Base-by-base conservation (phyloP, 441 rosid species). In the Croton setiger region DNA sequence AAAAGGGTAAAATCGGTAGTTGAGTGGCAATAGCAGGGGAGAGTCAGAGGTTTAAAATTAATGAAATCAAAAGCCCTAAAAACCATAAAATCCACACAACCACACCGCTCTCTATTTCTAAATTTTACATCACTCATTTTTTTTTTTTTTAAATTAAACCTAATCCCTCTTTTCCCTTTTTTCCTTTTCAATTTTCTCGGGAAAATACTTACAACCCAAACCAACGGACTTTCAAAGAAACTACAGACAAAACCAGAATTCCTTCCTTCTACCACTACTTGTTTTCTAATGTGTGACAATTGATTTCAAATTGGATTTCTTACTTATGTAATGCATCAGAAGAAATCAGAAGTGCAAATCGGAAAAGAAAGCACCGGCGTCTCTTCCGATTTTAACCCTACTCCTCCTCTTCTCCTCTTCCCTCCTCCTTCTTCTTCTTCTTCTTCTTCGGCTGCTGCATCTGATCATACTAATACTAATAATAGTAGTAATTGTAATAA, bases 281-380 rank as follows among this genome's bases (percentile, higher is more conserved):
- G 31, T 27, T 2, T 27, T 27, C 1, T 27, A 27, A 27, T 27
- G 31, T 27, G 31, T 27, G 1, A 27, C 1, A 44, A 71, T 21
- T 33, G 68, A 48, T 2, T 47, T 4, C 6, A 14, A 48, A 43
- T 31, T 9, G 2, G 4, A 59, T 3, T 17, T 44, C 36, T 63
- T 60, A 67, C 78, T 31, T 73, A 82, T 87, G 88, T 88, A 84
- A 92, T 92, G 97, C 98, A 90, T 92, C 98, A 88, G 83, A 92
- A 92, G 93, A 92, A 88, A 86, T 92, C 98, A 69, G 96, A 92
- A 83, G 83, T 74, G 76, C 98, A 93, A 87, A 93, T 93, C 98
- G 97, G 98, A 86, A 93, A 83, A 87, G 98, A 93, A 87, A 93
- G 96, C 93, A 81, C 75, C 84, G 98, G 98, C 97, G 77, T 93